Percentiles rank a stretch among this genome's conserved stretches.
Evolutionary conservation across 73 alveolate genomes (phyloP).

Genomic region (Effrenium voratum): DNA sequence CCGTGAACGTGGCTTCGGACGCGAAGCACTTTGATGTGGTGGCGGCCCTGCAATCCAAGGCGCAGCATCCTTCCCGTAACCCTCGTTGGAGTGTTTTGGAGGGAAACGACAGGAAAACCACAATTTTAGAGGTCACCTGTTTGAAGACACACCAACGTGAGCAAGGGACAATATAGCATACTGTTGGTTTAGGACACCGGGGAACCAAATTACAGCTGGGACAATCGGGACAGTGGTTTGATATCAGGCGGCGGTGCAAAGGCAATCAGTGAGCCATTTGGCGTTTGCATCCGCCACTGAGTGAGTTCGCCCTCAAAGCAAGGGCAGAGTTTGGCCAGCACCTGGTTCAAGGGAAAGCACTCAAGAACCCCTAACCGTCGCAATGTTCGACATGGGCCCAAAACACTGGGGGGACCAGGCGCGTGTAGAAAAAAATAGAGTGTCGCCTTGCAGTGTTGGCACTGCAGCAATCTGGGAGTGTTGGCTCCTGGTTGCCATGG

Average conservation of each 20-base stretch:
- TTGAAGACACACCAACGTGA: too few species aligned
- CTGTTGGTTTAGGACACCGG: too few species aligned
- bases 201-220: too few species aligned
- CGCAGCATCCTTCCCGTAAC: neutral
- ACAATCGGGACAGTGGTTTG: neutral
- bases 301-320: neutral
- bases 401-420: too few species aligned
- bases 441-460: neutral
- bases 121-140: too few species aligned
- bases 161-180: too few species aligned
- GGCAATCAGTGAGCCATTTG: constrained; percentile 40
- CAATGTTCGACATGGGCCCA: too few species aligned
- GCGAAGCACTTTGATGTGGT: constrained; percentile 63
- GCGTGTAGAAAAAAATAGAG: too few species aligned
- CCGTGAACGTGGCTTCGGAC: constrained; percentile 50
- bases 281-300: constrained; percentile 30
- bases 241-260: constrained; percentile 30
- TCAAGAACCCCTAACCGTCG: too few species aligned
- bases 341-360: too few species aligned
- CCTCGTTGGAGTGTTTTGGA: neutral
- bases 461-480: too few species aligned
- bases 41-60: constrained; percentile 62
- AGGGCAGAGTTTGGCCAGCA: neutral
- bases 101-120: neutral
- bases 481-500: too few species aligned